These are phyloP conservation scores for Parastagonospora nodorum DNA, from an alignment of 2,329 filamentous ascomycete species.

Conservation along the genomic window DNA sequence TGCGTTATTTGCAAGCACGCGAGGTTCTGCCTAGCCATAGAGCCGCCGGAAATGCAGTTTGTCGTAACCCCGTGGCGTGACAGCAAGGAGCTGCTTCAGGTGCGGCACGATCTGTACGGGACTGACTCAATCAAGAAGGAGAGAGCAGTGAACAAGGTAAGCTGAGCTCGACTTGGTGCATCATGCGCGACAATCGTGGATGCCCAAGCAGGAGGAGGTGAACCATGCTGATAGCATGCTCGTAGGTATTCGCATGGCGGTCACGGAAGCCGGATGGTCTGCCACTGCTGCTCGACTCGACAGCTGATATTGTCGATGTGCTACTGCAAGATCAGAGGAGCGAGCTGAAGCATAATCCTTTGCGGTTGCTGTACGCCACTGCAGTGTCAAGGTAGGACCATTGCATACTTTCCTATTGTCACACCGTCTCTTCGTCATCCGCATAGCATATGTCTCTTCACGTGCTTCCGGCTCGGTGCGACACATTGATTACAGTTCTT, in stretches of 20 bases:
- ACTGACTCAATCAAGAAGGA: constrained; percentile 32
- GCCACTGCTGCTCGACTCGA: constrained; percentile 80
- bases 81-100: constrained; percentile 66
- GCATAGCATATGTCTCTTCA: neutral
- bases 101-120: constrained; percentile 69
- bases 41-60: constrained; percentile 49
- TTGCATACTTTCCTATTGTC: neutral
- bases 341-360: constrained; percentile 60
- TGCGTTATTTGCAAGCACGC: neutral
- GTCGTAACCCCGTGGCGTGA: constrained; percentile 76
- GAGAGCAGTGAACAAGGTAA: constrained; percentile 48
- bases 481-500: neutral
- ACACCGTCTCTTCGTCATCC: neutral
- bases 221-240: constrained; percentile 19
- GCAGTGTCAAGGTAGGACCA: constrained; percentile 69
- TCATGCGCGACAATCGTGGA: neutral
- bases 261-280: constrained; percentile 47
- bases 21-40: constrained; percentile 13
- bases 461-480: neutral
- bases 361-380: constrained; percentile 72
- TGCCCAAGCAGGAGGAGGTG: neutral
- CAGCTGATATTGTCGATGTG: constrained; percentile 72
- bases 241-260: constrained; percentile 42
- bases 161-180: constrained; percentile 8
- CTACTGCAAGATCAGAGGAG: constrained; percentile 65